These are phyloP conservation scores for Moesziomyces aphidis DNA, from an alignment of 1,284 basidiomycete genomes.

Conservation along the genomic window DNA sequence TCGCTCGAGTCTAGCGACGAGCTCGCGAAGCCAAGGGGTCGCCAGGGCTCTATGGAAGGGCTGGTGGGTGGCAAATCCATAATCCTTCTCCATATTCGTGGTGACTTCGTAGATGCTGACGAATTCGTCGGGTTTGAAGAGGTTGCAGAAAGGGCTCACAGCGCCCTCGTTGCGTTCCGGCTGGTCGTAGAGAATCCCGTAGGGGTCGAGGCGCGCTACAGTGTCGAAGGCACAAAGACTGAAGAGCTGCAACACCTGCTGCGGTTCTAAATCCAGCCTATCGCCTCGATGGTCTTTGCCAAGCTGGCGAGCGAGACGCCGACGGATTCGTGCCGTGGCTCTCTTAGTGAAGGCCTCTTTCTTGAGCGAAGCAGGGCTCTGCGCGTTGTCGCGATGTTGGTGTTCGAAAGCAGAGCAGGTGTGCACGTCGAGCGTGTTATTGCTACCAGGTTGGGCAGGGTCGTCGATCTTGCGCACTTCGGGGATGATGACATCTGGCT, in stretches of 20 bases:
- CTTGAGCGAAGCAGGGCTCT: conserved; percentile 18
- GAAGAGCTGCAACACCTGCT: conserved; percentile 39
- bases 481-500: conserved; percentile 46
- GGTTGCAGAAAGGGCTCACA: conserved; percentile 28
- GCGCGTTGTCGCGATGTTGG: conserved; percentile 31
- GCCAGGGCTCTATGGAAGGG: conserved; percentile 28
- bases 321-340: conserved; percentile 18
- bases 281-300: conserved; percentile 32
- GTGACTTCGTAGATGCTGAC: conserved; percentile 29
- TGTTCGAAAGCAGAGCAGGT: conserved; percentile 38
- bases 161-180: conserved; percentile 23
- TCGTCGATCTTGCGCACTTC: conserved; percentile 38
- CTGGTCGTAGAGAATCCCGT: conserved; percentile 15
- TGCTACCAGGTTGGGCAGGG: conserved; percentile 25
- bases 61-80: conserved; percentile 34
- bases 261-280: conserved; percentile 22
- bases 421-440: conserved; percentile 51
- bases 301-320: conserved; percentile 22
- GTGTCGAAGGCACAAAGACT: conserved; percentile 48
- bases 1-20: conserved; percentile 22
- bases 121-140: conserved; percentile 30
- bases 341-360: conserved; percentile 19
- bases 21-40: conserved; percentile 42
- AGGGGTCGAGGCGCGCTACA: conserved; percentile 36
- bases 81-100: conserved; percentile 36